phyloP scores from a whole-genome alignment of 139 green algal genomes.

The Ettlia oleoabundans region DNA sequence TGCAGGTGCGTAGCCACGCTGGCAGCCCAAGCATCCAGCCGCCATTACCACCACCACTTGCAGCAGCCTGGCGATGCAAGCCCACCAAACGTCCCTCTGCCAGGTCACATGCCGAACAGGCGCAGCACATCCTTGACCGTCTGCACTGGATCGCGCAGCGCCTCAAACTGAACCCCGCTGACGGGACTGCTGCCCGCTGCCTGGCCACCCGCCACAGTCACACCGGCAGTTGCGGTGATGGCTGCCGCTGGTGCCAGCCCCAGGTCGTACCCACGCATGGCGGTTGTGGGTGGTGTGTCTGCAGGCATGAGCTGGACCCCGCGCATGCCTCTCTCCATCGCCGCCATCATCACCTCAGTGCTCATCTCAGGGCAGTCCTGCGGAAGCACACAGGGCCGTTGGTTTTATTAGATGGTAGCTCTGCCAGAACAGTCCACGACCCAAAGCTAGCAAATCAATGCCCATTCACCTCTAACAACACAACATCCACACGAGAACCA shows the following conservation, averaged over 20 bases:
- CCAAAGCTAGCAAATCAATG: no score
- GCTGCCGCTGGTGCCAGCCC: neutral
- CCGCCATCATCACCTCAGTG: conserved; percentile 2
- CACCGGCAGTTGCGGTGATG: no score
- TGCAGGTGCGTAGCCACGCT: no score
- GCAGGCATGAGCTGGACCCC: neutral
- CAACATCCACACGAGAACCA: no score
- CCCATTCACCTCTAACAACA: no score
- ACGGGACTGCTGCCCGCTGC: neutral
- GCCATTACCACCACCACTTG: no score
- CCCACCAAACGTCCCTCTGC: neutral
- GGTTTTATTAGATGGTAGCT: no score
- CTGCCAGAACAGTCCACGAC: no score
- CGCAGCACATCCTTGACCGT: neutral
- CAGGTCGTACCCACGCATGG: conserved; percentile 30
- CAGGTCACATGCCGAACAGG: neutral
- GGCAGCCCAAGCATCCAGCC: no score
- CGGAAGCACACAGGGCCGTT: no score
- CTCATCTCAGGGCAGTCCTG: conserved; percentile 23
- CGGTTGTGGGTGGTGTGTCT: neutral
- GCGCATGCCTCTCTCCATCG: conserved; percentile 17
- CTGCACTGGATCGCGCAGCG: conserved; percentile 10
- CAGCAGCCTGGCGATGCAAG: no score
- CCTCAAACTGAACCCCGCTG: conserved; percentile 10
- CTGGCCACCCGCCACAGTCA: no score